Conservation (phyloP, 768 basidiomycete species). For the Russula foetens region DNA sequence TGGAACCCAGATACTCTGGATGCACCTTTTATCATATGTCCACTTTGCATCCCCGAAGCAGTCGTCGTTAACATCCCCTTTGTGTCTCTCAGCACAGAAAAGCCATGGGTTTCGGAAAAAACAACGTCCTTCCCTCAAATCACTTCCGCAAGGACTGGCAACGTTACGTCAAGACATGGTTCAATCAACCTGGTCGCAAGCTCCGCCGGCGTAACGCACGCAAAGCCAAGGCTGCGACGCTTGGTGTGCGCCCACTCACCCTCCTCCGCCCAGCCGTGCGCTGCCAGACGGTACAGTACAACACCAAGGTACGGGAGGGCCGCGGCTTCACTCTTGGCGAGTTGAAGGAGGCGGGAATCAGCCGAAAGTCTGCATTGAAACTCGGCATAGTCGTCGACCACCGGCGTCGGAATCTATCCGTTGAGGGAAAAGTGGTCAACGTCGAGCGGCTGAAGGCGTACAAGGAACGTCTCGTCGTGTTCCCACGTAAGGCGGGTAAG, state of each 20-base stretch:
- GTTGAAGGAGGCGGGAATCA: conserved; percentile 93
- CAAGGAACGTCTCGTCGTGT: conserved; percentile 88
- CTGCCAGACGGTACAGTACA: conserved; percentile 94
- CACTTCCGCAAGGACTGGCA: conserved; percentile 99
- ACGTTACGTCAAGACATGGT: conserved; percentile 92
- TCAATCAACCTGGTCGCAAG: conserved; percentile 98
- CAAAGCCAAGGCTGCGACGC: conserved; percentile 80
- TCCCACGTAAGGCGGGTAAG: conserved; percentile 93
- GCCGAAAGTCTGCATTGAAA: conserved; percentile 85
- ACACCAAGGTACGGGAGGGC: conserved; percentile 93
- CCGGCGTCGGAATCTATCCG: conserved; percentile 91
- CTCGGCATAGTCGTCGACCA: conserved; percentile 96
- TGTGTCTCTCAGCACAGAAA: conserved; percentile 31
- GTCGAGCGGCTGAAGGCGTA: conserved; percentile 91
- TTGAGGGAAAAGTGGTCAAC: conserved; percentile 94
- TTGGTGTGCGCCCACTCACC: conserved; percentile 86
- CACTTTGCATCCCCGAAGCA: background rate
- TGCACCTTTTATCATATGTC: background rate
- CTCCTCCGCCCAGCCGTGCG: conserved; percentile 96
- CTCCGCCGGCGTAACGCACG: conserved; percentile 90
- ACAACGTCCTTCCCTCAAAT: conserved; percentile 88
- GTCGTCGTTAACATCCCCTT: conserved; percentile 19
- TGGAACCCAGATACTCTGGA: conserved; percentile 8
- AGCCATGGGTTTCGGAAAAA: conserved; percentile 71
- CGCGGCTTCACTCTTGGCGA: conserved; percentile 94